Conservation (phyloP, 345 rosid species). For the Eucalyptus coolabah region DNA sequence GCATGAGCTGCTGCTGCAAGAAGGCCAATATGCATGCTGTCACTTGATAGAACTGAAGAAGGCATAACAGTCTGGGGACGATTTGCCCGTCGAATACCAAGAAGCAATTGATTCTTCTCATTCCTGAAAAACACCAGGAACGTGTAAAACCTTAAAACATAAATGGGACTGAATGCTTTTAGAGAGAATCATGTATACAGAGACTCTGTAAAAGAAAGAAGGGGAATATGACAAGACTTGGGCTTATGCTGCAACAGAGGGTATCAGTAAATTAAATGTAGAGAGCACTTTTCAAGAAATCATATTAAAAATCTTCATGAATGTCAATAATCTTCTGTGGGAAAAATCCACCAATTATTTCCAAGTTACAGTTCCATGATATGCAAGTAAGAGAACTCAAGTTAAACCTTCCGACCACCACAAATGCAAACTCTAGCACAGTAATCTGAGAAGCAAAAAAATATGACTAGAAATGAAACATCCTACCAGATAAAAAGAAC, state of each 20-base stretch:
- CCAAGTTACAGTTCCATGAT: neutral
- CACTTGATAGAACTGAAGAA: slow-evolving; percentile 38
- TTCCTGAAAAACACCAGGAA: slow-evolving; percentile 14
- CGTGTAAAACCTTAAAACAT: neutral
- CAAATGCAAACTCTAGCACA: neutral
- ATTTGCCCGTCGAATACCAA: slow-evolving; percentile 33
- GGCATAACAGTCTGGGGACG: slow-evolving; percentile 36
- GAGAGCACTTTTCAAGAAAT: neutral
- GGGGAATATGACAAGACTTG: neutral
- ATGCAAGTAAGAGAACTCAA: neutral
- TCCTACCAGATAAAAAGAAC: slow-evolving; percentile 34
- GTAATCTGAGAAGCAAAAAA: neutral
- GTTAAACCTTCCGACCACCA: neutral
- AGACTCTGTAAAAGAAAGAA: neutral
- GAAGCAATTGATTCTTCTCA: slow-evolving; percentile 31
- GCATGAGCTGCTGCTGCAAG: slow-evolving; percentile 50
- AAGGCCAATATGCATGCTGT: slow-evolving; percentile 44
- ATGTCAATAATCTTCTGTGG: neutral
- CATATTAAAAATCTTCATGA: neutral
- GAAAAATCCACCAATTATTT: neutral
- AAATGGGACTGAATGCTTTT: neutral
- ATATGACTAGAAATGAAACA: neutral
- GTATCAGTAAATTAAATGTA: neutral
- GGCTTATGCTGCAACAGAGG: neutral
- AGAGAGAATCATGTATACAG: neutral